Conservation (phyloP, 176 grass and related monocot species). For the Oryza meridionalis region DNA sequence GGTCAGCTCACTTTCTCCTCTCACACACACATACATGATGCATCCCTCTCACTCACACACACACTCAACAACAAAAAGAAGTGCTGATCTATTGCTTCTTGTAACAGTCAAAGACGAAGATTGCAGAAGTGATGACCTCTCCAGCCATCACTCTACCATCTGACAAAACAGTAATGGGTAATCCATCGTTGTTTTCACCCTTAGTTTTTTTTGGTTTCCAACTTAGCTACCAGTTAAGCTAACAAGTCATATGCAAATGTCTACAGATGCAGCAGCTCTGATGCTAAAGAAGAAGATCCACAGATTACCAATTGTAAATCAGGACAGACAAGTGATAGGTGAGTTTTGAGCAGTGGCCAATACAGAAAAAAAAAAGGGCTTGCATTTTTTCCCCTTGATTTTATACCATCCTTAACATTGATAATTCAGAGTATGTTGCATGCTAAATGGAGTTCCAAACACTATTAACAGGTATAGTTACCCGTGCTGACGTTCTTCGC, state of each 20-base stretch:
- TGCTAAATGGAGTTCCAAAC: conserved; percentile 41
- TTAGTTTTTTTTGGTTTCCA: not conserved
- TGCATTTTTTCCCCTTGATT: conserved; percentile 12
- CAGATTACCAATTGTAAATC: conserved; percentile 83
- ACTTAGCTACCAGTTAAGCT: conserved; percentile 4
- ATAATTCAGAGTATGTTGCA: conserved; percentile 21
- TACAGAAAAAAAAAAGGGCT: not conserved
- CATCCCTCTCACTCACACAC: not conserved
- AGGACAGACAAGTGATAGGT: conserved; percentile 78
- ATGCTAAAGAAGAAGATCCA: conserved; percentile 94
- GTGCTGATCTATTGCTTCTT: conserved; percentile 28
- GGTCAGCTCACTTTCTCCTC: conserved; percentile 46
- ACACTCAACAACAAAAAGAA: not conserved
- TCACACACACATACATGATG: no score
- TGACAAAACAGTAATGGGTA: conserved; percentile 86
- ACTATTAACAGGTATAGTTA: conserved; percentile 78
- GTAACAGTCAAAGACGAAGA: conserved; percentile 62
- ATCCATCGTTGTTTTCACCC: not conserved
- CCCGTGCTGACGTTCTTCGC: conserved; percentile 74
- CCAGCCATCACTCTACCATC: conserved; percentile 83
- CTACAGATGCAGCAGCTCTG: conserved; percentile 84
- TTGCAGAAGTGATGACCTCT: conserved; percentile 75
- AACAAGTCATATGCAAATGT: conserved; percentile 26
- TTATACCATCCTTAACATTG: conserved; percentile 34
- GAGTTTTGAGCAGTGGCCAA: conserved; percentile 37